A percentile compares a stretch with the other conserved stretches of the same genome.
phyloP scores from a whole-genome alignment of 2,329 filamentous ascomycete genomes.

The Mollisiaceae sp. region DNA sequence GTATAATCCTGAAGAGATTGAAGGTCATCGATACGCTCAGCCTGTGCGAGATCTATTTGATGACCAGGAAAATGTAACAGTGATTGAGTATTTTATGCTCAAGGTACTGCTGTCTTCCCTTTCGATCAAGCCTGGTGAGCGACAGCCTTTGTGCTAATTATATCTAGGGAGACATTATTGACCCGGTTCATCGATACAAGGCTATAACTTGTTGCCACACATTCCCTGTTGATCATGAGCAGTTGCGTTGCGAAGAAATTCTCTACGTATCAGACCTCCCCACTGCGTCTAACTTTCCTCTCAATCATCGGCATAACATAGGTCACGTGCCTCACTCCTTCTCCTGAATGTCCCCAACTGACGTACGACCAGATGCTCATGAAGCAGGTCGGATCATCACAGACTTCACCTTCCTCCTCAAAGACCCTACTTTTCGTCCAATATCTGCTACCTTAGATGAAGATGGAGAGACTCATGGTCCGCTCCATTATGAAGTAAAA shows the following conservation, averaged over 20 bases:
- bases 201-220: slow-evolving; percentile 20
- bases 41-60: slow-evolving; percentile 22
- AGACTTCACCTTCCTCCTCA: slow-evolving; percentile 32
- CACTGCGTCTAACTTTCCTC: slow-evolving; percentile 22
- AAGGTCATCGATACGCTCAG: slow-evolving; percentile 16
- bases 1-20: slow-evolving; percentile 13
- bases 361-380: slow-evolving; percentile 23
- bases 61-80: slow-evolving; percentile 23
- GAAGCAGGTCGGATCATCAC: slow-evolving; percentile 26
- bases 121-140: no score
- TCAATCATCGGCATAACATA: slow-evolving; percentile 19
- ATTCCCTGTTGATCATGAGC: slow-evolving; percentile 17
- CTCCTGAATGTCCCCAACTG: not conserved
- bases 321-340: not conserved
- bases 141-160: not conserved
- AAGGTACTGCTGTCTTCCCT: slow-evolving; percentile 17
- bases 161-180: slow-evolving; percentile 22
- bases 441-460: slow-evolving; percentile 7
- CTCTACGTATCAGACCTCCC: slow-evolving; percentile 28
- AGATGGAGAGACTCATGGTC: not conserved
- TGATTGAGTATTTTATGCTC: slow-evolving; percentile 31
- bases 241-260: slow-evolving; percentile 31
- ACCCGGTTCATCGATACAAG: slow-evolving; percentile 17
- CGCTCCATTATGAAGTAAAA: slow-evolving; percentile 23
- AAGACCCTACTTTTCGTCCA: slow-evolving; percentile 21